Evolutionary conservation across 345 rosid species (phyloP).

Genomic region (Arabis alpina): DNA sequence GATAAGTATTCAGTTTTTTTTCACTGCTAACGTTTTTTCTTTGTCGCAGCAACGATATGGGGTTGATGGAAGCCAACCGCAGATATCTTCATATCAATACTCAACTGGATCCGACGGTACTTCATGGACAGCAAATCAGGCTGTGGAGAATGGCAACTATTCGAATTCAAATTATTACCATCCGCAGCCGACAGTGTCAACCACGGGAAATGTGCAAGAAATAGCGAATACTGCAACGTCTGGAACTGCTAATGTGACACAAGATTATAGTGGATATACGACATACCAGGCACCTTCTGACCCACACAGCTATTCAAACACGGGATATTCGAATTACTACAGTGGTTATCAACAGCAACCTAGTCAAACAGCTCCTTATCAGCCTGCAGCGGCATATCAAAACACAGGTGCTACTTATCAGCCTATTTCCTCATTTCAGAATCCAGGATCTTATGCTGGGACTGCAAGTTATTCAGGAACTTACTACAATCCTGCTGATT

Average conservation of each 20-base stretch:
- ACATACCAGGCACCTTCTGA: slow-evolving; percentile 68
- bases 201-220: slow-evolving; percentile 53
- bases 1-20: not conserved
- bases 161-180: slow-evolving; percentile 54
- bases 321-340: slow-evolving; percentile 81
- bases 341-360: slow-evolving; percentile 79
- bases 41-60: slow-evolving; percentile 57
- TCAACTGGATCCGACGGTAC: slow-evolving; percentile 50
- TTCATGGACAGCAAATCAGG: slow-evolving; percentile 58
- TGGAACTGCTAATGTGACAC: slow-evolving; percentile 59
- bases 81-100: slow-evolving; percentile 56
- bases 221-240: slow-evolving; percentile 52
- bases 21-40: slow-evolving; percentile 12
- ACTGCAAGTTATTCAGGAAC: slow-evolving; percentile 93
- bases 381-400: slow-evolving; percentile 91
- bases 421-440: slow-evolving; percentile 99
- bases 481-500: slow-evolving; percentile 98
- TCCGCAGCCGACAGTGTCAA: slow-evolving; percentile 59
- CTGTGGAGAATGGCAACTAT: slow-evolving; percentile 61
- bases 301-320: slow-evolving; percentile 69
- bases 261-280: slow-evolving; percentile 67
- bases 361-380: slow-evolving; percentile 76
- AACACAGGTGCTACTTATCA: slow-evolving; percentile 99
- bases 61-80: slow-evolving; percentile 69
- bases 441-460: slow-evolving; percentile 99